These are phyloP conservation scores for Chamaecrista fasciculata DNA, from an alignment of 306 rosid species.

Conservation along the genomic window DNA sequence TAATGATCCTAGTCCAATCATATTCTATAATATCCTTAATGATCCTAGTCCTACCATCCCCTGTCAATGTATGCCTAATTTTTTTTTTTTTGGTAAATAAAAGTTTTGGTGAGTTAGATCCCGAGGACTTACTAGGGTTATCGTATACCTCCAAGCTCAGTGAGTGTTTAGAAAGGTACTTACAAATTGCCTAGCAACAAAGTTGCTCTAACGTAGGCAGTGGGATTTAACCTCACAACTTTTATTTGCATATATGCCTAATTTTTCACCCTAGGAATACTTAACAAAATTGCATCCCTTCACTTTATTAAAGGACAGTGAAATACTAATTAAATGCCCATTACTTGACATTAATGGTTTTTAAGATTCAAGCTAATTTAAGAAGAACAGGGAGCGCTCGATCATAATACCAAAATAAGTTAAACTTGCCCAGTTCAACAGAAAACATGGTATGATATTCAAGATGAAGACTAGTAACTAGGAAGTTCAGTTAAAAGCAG, in stretches of 20 bases:
- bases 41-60: neutral
- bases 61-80: neutral
- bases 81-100: too few relatives aligned
- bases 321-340: slow-evolving; percentile 4
- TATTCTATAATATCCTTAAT: neutral
- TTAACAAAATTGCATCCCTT: neutral
- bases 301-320: neutral
- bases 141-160: too few relatives aligned
- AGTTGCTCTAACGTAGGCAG: too few relatives aligned
- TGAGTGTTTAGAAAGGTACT: too few relatives aligned
- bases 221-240: too few relatives aligned
- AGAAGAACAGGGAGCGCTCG: neutral
- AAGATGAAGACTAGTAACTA: neutral
- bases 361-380: neutral
- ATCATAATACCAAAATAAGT: neutral
- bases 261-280: neutral
- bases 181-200: too few relatives aligned
- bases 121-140: too few relatives aligned
- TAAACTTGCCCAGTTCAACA: neutral
- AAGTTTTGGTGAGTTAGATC: too few relatives aligned
- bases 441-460: neutral
- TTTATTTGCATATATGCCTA: too few relatives aligned
- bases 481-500: slow-evolving; percentile 1
- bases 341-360: neutral
- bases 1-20: neutral